phyloP scores from a whole-genome alignment of 495 filamentous ascomycete genomes.

The Aspergillus sclerotiicarbonarius region DNA sequence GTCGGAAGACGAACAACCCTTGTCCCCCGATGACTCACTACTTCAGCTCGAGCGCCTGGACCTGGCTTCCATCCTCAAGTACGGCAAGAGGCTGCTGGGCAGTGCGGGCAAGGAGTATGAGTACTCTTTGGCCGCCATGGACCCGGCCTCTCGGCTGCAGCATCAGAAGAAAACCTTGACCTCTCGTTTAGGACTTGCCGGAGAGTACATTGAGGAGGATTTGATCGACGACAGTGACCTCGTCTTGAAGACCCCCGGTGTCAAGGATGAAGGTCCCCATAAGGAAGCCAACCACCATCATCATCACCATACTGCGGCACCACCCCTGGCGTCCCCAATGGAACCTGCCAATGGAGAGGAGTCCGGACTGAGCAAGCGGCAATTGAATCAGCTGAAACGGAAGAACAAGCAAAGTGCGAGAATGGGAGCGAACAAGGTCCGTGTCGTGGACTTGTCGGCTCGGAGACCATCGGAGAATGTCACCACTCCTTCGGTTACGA shows the following conservation, averaged over 20 bases:
- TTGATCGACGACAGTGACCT: slow-evolving; percentile 64
- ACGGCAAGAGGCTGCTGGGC: slow-evolving; percentile 77
- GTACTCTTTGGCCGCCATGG: slow-evolving; percentile 74
- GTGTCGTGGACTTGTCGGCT: slow-evolving; percentile 80
- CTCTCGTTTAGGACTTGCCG: slow-evolving; percentile 77
- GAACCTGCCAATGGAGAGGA: slow-evolving; percentile 60
- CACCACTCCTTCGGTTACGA: slow-evolving; percentile 59
- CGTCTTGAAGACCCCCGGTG: slow-evolving; percentile 46
- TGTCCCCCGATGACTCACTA: slow-evolving; percentile 45
- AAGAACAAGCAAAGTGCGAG: slow-evolving; percentile 84
- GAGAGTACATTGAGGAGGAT: slow-evolving; percentile 83
- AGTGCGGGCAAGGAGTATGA: slow-evolving; percentile 81
- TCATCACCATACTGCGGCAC: slow-evolving; percentile 30
- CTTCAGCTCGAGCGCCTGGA: slow-evolving; percentile 76
- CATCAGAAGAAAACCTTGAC: slow-evolving; percentile 87
- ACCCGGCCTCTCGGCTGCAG: slow-evolving; percentile 73
- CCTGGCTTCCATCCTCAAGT: slow-evolving; percentile 71
- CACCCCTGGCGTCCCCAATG: slow-evolving; percentile 48
- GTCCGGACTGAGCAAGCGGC: slow-evolving; percentile 76
- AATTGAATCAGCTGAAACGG: slow-evolving; percentile 90
- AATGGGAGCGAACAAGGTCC: slow-evolving; percentile 81
- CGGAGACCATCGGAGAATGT: slow-evolving; percentile 66
- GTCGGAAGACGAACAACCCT: slow-evolving; percentile 34
- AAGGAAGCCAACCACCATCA: slow-evolving; percentile 46
- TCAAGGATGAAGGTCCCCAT: slow-evolving; percentile 44